phyloP scores from a whole-genome alignment of 768 basidiomycete species.

The Clavulina sp. region DNA sequence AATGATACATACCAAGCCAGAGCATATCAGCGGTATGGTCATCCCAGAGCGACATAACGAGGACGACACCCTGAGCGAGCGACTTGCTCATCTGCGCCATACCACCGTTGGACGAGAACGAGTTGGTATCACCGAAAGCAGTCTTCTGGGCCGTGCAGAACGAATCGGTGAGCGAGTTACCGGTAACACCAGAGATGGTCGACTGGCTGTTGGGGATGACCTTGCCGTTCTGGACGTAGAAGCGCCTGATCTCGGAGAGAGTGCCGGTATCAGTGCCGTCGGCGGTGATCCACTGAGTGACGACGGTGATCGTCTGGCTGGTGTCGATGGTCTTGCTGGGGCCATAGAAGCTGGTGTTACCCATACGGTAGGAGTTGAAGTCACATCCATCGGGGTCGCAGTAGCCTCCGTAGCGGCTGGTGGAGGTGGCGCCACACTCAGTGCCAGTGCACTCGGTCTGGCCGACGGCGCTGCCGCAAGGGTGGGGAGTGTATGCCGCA shows the following conservation, averaged over 20 bases:
- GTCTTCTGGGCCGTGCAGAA: too few relatives aligned
- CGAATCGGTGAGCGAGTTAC: slow-evolving; percentile 8
- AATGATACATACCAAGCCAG: too few relatives aligned
- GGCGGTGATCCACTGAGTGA: slow-evolving; percentile 38
- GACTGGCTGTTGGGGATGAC: slow-evolving; percentile 34
- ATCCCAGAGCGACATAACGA: slow-evolving; percentile 36
- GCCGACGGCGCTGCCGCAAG: slow-evolving; percentile 26
- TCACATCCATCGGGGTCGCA: slow-evolving; percentile 44
- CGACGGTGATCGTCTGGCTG: slow-evolving; percentile 33
- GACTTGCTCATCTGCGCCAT: slow-evolving; percentile 22
- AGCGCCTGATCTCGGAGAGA: slow-evolving; percentile 31
- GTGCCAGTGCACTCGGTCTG: slow-evolving; percentile 28
- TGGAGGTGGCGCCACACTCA: too few relatives aligned
- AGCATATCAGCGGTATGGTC: slow-evolving; percentile 38
- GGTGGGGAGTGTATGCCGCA: slow-evolving; percentile 35
- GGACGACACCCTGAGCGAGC: slow-evolving; percentile 28
- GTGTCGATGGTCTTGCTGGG: slow-evolving; percentile 33
- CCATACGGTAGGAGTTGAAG: slow-evolving; percentile 46
- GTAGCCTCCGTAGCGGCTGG: slow-evolving; percentile 27
- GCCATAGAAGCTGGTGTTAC: slow-evolving; percentile 30
- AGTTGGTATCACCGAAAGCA: slow-evolving; percentile 28
- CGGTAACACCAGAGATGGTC: slow-evolving; percentile 31
- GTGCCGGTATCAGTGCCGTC: slow-evolving; percentile 29
- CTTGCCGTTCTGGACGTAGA: slow-evolving; percentile 30
- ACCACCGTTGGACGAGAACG: slow-evolving; percentile 28